phyloP scores from a whole-genome alignment of 257 asterid species.

The Nemophila menziesii region DNA sequence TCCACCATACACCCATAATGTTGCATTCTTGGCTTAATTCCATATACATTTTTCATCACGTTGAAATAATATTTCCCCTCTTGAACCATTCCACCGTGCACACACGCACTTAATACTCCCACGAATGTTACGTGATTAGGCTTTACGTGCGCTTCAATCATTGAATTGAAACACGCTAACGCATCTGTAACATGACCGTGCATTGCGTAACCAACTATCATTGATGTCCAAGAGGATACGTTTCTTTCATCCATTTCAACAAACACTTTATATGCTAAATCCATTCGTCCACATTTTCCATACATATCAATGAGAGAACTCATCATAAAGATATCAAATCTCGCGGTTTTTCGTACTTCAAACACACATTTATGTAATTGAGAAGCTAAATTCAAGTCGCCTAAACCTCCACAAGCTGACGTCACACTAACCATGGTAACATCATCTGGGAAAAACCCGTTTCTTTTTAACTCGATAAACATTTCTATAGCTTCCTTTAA shows the following conservation, averaged over 20 bases:
- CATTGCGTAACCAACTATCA: conserved; percentile 79
- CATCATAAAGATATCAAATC: conserved; percentile 48
- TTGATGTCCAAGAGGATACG: conserved; percentile 82
- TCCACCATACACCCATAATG: conserved; percentile 93
- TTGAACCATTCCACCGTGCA: conserved; percentile 73
- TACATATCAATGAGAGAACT: conserved; percentile 78
- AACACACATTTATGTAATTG: conserved; percentile 73
- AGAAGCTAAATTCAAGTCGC: conserved; percentile 53
- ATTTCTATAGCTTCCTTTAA: conserved; percentile 45
- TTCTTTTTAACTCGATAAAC: conserved; percentile 43
- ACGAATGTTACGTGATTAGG: conserved; percentile 80
- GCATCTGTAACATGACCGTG: conserved; percentile 60
- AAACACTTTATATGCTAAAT: conserved; percentile 55
- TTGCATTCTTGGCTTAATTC: conserved; percentile 41
- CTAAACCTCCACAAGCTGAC: conserved; percentile 68
- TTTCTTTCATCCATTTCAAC: conserved; percentile 50
- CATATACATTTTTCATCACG: conserved; percentile 46
- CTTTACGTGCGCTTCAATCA: conserved; percentile 44
- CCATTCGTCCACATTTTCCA: conserved; percentile 88
- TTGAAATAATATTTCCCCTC: conserved; percentile 61
- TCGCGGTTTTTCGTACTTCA: conserved; percentile 33
- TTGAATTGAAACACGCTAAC: conserved; percentile 34
- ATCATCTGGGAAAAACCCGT: conserved; percentile 57
- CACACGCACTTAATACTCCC: conserved; percentile 84
- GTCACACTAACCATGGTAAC: conserved; percentile 78